Evolutionary conservation across 176 grass and related monocot genomes (phyloP), one percentile per base, ranked within the genome.

Genomic region (Oryza officinalis): DNA sequence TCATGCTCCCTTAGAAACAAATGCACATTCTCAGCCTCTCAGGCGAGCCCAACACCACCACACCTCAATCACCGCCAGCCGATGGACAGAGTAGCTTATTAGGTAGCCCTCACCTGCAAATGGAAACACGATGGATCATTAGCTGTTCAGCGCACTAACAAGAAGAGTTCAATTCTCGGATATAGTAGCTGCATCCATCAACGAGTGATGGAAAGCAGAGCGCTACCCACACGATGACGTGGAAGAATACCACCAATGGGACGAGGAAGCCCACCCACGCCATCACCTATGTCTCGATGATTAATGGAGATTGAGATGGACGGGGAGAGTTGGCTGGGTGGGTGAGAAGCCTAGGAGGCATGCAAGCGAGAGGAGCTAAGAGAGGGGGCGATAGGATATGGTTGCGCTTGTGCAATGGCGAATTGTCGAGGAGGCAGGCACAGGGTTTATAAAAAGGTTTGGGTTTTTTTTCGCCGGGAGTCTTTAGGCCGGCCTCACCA

Each of bases 11-110:
- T 66, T 43, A 66, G 49, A 27, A 59, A 26, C 65, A 84, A 87
- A 87, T 75, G 87, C 54, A 49, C 91, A 89, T 89, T n/a, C n/a
- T n/a, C n/a, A n/a, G n/a, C n/a, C n/a, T 77, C 80, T 89, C 80
- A 81, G 75, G 41, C 71, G 74, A 59, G 4, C 22, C 47, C 47
- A 50, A 3, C 47, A 13, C 15, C 52, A 57, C 52, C 5, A 8
- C 45, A 4, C 22, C 40, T 27, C 5, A 13, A 3, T 3, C 70
- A 17, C 26, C 43, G 14, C 9, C 52, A 2, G 26, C 1, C 9
- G 14, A 74, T 30, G 40, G 38, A 27, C 3, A 7, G 50, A 61
- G 8, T 22, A 60, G 17, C 69, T 26, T n/a, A n/a, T 37, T 35
- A 45, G 71, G 13, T 44, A 10, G 70, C 71, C 28, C 71, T 89